These are phyloP conservation scores for Polymyxa betae DNA, from an alignment of 208 protist species.

Conservation along the genomic window DNA sequence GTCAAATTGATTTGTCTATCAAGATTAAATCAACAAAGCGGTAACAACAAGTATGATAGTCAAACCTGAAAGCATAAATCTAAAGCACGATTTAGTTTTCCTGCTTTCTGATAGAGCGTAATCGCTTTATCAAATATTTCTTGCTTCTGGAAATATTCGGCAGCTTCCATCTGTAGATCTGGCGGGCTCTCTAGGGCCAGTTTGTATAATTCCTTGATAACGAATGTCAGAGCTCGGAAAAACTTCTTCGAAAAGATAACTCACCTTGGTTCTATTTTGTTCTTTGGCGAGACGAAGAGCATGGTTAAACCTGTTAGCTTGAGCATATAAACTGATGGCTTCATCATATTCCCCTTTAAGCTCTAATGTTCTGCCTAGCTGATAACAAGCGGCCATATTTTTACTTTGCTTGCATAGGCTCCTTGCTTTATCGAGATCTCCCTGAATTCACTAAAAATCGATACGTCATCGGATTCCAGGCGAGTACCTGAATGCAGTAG, in stretches of 20 bases:
- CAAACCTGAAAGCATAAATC: slow-evolving; percentile 38
- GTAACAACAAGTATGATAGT: background rate
- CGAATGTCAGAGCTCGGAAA: background rate
- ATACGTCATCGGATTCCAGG: background rate
- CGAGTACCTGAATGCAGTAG: slow-evolving; percentile 73
- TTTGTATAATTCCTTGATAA: slow-evolving; percentile 74
- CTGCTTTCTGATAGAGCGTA: slow-evolving; percentile 87
- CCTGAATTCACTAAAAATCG: slow-evolving; percentile 62
- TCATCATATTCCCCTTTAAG: slow-evolving; percentile 71
- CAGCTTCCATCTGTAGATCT: slow-evolving; percentile 83
- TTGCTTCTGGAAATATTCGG: slow-evolving; percentile 83
- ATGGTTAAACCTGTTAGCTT: slow-evolving; percentile 83
- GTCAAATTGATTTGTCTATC: slow-evolving; percentile 86
- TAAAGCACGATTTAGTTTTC: slow-evolving; percentile 69
- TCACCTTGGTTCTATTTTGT: slow-evolving; percentile 75
- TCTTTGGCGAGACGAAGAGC: slow-evolving; percentile 83
- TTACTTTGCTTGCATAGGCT: slow-evolving; percentile 28
- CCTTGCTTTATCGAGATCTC: slow-evolving; percentile 79
- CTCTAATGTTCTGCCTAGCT: slow-evolving; percentile 87
- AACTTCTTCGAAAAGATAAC: slow-evolving; percentile 62
- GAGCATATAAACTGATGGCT: slow-evolving; percentile 84
- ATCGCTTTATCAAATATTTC: slow-evolving; percentile 85
- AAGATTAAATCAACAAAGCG: slow-evolving; percentile 81
- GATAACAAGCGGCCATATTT: slow-evolving; percentile 83
- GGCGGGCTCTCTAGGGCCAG: slow-evolving; percentile 77